A percentile compares a stretch with the other conserved stretches of the same genome.
Conservation (phyloP, 306 rosid species). For the Cicer judaicum region DNA sequence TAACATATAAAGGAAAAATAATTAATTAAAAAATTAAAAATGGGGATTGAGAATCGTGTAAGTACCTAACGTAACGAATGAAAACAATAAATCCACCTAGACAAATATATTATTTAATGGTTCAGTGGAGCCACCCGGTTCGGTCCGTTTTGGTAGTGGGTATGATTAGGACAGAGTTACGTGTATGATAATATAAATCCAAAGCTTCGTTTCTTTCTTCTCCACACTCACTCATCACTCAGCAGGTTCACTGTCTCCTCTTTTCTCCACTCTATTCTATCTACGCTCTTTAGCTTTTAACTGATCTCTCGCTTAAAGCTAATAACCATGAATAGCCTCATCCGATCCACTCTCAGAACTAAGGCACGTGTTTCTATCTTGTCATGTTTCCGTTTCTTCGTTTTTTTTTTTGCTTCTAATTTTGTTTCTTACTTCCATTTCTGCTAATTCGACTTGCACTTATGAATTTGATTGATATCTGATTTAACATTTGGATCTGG, state of each 20-base stretch:
- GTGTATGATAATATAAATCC: too few species aligned
- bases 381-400: background rate
- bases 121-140: background rate
- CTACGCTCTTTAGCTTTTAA: too few species aligned
- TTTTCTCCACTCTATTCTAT: background rate
- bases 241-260: background rate
- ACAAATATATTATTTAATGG: background rate
- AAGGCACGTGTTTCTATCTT: constrained; percentile 22
- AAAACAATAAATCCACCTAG: background rate
- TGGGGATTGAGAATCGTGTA: background rate
- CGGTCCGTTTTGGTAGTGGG: background rate
- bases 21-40: too few species aligned
- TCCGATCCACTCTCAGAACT: constrained; percentile 45
- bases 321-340: constrained; percentile 34
- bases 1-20: too few species aligned
- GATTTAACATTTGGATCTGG: background rate
- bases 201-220: too few species aligned
- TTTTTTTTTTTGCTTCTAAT: background rate
- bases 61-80: background rate
- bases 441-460: background rate
- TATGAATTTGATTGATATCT: constrained; percentile 14
- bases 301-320: background rate
- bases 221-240: too few species aligned
- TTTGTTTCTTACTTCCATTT: background rate
- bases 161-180: background rate